Base-by-base conservation (phyloP, 768 basidiomycete genomes). In the Cyclocybe aegerita region DNA sequence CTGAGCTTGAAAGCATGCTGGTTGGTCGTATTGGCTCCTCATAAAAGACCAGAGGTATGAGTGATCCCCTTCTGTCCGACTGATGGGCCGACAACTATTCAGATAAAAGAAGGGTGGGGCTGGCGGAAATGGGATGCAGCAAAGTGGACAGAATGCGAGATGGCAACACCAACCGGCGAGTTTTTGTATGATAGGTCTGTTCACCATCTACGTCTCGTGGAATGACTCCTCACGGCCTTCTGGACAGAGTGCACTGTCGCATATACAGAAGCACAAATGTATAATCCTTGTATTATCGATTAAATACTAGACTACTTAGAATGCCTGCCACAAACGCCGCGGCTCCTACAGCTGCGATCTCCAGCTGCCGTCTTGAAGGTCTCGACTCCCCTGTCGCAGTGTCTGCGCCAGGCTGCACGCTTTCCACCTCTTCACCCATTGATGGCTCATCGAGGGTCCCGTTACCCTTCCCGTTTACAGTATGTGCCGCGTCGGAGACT, bases 1-100 rank as follows among this genome's bases (percentile, higher is more conserved):
- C 65, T 90, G 33, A 83, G 82, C 52, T 77, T 73, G 39, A 82
- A 81, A 59, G 73, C 75, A 2, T 67, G 67, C 31, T 90, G 86
- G 85, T 71, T 91, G 7, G 75, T 87, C 32, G 74, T 90, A 4
- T 67, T 88, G 32, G 85, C 85, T 2, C 86, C 87, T 15, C 87
- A 89, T 65, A 90, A 90, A 66, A 86, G 81, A 56, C 88, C 88
- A 14, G 85, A 86, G 66, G 86, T 86, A 55, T 49, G 6, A 15
- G 12, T 11, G 32, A 37, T 47, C 37, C n/a, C 37, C 7, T 15
- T 7, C 12, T 9, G 30, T 11, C 6, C 15, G 12, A 16, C n/a
- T 42, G 14, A 17, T 9, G 12, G 17, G 14, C 34, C 36, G 39
- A 35, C 12, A 9, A n/a, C 8, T 8, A 40, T 36, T 7, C 36